Evolutionary conservation across 2,329 filamentous ascomycete genomes (phyloP), one percentile per base, ranked within the genome.

Genomic region (Pseudogymnoascus sp.): DNA sequence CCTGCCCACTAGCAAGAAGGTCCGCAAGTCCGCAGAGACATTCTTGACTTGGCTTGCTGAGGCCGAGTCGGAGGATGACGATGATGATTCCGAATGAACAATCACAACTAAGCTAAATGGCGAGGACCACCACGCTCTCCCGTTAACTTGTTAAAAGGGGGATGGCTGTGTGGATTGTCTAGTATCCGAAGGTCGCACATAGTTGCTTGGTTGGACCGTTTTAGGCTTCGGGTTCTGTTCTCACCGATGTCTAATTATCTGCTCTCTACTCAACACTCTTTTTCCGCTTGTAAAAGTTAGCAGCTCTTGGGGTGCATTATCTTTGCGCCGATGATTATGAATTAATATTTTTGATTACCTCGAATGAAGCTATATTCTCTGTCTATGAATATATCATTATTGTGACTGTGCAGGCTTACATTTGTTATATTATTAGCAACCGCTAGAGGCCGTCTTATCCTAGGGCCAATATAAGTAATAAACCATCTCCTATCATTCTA

Each of bases 11-110:
- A 96, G 91, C 79, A 93, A 92, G 83, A 96, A 95, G 83, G 92
- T 97, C 66, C 91, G 92, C 79, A 93, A 95, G 82, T 89, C 91
- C 68, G 92, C 94, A 61, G 90, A 95, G 80, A 88, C 90, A 67
- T 99, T 99, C 84, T 83, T 97, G 72, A 89, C 87, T 70, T 97
- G 92, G 93, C 91, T 97, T 63, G 85, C 91, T 69, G 91, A 89
- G 76, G 92, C 92, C 61, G 89, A 92, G 75, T 85, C 82, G 66
- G 85, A 87, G 61, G 86, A 88, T 66, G 87, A 90, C 66, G 87
- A 90, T 29, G 58, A 39, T 23, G 86, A 80, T 8, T 80, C 78
- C 6, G 86, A 88, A 14, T 55, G 33, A 35, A 35, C 29, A 33
- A 55, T 55, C 11, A 7, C n/a, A 33, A 55, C 29, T 14, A 4